Evolutionary conservation across 345 rosid genomes (phyloP).

Genomic region (Arabidopsis suecica): DNA sequence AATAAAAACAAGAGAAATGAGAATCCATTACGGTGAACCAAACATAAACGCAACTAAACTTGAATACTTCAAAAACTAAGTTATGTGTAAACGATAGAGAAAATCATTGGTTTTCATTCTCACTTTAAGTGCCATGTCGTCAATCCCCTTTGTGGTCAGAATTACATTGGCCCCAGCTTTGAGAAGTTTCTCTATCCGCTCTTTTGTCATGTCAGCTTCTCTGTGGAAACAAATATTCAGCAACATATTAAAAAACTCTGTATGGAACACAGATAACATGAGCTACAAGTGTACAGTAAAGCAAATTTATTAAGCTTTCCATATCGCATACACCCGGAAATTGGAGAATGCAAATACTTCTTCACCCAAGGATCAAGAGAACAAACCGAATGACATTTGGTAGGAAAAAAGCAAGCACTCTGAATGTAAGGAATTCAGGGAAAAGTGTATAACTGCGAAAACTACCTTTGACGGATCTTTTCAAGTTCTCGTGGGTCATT

Average conservation of each 20-base stretch:
- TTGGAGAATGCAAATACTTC: not conserved
- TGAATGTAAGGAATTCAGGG: not conserved
- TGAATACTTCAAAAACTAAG: not conserved
- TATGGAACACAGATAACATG: not conserved
- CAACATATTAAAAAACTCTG: not conserved
- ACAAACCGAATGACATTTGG: not conserved
- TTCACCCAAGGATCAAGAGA: slow-evolving; percentile 6
- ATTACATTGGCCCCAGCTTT: slow-evolving; percentile 99
- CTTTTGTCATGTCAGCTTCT: slow-evolving; percentile 97
- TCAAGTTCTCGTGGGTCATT: slow-evolving; percentile 98
- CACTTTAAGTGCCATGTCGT: slow-evolving; percentile 99
- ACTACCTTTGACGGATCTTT: slow-evolving; percentile 90
- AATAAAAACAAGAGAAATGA: slow-evolving; percentile 35
- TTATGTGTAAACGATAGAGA: not conserved
- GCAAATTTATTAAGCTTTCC: slow-evolving; percentile 12
- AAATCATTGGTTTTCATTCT: slow-evolving; percentile 15
- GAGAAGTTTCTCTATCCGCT: slow-evolving; percentile 88
- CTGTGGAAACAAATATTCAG: slow-evolving; percentile 51
- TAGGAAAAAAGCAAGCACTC: not conserved
- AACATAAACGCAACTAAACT: not conserved
- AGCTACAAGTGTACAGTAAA: not conserved
- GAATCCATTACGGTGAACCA: not conserved
- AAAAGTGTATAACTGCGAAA: slow-evolving; percentile 1
- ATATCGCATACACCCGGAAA: not conserved
- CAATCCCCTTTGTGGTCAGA: slow-evolving; percentile 95